A percentile compares a stretch with the other conserved stretches of the same genome.
These are phyloP conservation scores for Parachaetomium inaequale DNA, from an alignment of 495 filamentous ascomycete genomes.

Conservation along the genomic window DNA sequence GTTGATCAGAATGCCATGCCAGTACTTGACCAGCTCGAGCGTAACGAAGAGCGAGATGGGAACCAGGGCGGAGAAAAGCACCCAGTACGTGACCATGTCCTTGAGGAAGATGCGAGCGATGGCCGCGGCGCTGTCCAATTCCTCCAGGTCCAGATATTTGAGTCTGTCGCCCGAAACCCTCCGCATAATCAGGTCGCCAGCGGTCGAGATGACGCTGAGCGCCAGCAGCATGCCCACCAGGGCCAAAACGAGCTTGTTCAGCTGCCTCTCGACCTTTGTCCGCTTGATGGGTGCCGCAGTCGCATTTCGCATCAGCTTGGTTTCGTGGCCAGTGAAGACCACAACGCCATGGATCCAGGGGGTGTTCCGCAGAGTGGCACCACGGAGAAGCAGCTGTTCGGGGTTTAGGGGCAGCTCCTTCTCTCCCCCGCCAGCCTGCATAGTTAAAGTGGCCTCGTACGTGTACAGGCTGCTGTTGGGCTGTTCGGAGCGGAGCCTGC, in stretches of 20 bases:
- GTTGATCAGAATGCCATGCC: constrained; percentile 93
- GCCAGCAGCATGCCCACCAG: constrained; percentile 78
- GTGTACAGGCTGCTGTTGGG: constrained; percentile 99
- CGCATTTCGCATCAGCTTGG: constrained; percentile 98
- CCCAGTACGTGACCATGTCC: constrained; percentile 98
- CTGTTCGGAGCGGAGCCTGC: constrained; percentile 88
- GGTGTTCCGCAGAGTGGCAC: constrained; percentile 92
- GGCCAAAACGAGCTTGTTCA: constrained; percentile 91
- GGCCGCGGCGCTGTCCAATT: constrained; percentile 39
- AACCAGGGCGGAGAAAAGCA: constrained; percentile 94
- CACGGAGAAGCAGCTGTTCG: constrained; percentile 70
- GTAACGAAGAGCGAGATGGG: constrained; percentile 98
- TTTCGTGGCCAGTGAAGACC: constrained; percentile 98
- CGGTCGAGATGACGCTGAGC: constrained; percentile 83
- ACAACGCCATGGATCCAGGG: constrained; percentile 97
- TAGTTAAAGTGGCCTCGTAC: constrained; percentile 93
- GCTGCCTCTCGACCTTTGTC: constrained; percentile 86
- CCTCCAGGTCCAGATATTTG: constrained; percentile 64
- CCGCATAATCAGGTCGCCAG: constrained; percentile 82
- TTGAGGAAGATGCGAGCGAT: constrained; percentile 80
- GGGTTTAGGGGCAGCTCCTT: constrained; percentile 83
- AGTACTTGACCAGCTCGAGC: constrained; percentile 96
- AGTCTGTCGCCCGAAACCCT: constrained; percentile 56
- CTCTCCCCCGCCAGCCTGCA: constrained; percentile 90
- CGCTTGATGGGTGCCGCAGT: constrained; percentile 97